phyloP scores from a whole-genome alignment of 257 asterid species.

The Nicotiana paniculata region DNA sequence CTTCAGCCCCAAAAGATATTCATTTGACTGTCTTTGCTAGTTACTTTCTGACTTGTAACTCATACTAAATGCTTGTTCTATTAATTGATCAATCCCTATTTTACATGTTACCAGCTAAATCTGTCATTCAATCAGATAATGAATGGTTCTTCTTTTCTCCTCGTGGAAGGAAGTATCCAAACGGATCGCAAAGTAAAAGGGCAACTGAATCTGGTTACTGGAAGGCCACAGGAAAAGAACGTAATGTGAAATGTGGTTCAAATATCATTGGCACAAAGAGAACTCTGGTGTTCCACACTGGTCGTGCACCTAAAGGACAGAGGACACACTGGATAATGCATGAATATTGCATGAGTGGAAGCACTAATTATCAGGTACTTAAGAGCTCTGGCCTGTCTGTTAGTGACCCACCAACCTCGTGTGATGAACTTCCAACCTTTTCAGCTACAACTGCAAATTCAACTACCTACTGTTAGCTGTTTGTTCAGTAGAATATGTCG shows the following conservation, averaged over 20 bases:
- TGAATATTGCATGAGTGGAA: slow-evolving; percentile 54
- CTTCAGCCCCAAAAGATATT: neutral
- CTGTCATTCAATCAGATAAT: slow-evolving; percentile 58
- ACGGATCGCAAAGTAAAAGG: slow-evolving; percentile 80
- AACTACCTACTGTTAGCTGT: neutral
- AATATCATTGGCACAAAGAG: slow-evolving; percentile 67
- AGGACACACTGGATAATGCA: slow-evolving; percentile 97
- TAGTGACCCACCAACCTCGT: neutral
- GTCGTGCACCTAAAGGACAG: slow-evolving; percentile 86
- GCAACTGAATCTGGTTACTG: slow-evolving; percentile 80
- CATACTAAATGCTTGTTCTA: neutral
- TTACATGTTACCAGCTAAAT: slow-evolving; percentile 37
- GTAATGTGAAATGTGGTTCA: slow-evolving; percentile 62
- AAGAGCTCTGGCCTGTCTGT: neutral
- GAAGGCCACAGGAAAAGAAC: slow-evolving; percentile 95
- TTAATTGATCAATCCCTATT: neutral
- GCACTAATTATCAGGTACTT: slow-evolving; percentile 31
- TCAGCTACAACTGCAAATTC: neutral
- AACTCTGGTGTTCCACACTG: slow-evolving; percentile 78
- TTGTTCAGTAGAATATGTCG: neutral
- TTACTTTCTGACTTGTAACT: neutral
- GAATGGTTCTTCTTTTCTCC: slow-evolving; percentile 93
- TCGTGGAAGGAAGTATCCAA: slow-evolving; percentile 89
- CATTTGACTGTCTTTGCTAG: neutral
- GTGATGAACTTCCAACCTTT: neutral